Evolutionary conservation across 495 filamentous ascomycete genomes (phyloP).

Genomic region (Opeltia flavorubescens): DNA sequence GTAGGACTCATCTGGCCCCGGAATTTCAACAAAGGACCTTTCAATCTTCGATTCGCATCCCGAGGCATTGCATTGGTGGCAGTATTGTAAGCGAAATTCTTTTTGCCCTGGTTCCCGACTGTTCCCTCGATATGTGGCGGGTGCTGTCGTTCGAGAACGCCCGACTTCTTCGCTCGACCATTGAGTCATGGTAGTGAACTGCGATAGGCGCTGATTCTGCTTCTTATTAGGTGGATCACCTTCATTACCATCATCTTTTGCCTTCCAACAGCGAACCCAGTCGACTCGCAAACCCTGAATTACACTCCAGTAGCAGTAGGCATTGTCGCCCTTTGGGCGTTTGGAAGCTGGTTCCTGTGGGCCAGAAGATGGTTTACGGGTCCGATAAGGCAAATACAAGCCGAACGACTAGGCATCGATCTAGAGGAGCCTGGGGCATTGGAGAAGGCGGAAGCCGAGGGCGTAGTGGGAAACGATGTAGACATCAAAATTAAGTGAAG

Average conservation of each 20-base stretch:
- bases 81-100: slow-evolving; percentile 15
- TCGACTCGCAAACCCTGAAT: slow-evolving; percentile 43
- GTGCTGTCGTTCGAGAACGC: neutral
- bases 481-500: neutral
- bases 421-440: slow-evolving; percentile 32
- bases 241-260: slow-evolving; percentile 52
- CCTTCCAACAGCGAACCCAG: slow-evolving; percentile 45
- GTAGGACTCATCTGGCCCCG: slow-evolving; percentile 36
- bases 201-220: neutral
- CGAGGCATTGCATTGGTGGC: slow-evolving; percentile 38
- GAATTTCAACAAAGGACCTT: slow-evolving; percentile 36
- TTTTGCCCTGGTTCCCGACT: slow-evolving; percentile 8
- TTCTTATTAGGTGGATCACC: slow-evolving; percentile 9
- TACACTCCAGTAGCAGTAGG: slow-evolving; percentile 53
- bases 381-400: slow-evolving; percentile 38
- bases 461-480: neutral
- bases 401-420: slow-evolving; percentile 32
- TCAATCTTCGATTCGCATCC: slow-evolving; percentile 39
- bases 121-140: slow-evolving; percentile 19
- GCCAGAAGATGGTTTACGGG: slow-evolving; percentile 45
- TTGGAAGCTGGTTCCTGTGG: slow-evolving; percentile 32
- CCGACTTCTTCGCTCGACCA: neutral
- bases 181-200: neutral
- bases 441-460: slow-evolving; percentile 23
- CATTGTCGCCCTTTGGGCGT: slow-evolving; percentile 35